Evolutionary conservation across 192 early-diverging fungal species (phyloP).

Genomic region (Lobosporangium transversale): DNA sequence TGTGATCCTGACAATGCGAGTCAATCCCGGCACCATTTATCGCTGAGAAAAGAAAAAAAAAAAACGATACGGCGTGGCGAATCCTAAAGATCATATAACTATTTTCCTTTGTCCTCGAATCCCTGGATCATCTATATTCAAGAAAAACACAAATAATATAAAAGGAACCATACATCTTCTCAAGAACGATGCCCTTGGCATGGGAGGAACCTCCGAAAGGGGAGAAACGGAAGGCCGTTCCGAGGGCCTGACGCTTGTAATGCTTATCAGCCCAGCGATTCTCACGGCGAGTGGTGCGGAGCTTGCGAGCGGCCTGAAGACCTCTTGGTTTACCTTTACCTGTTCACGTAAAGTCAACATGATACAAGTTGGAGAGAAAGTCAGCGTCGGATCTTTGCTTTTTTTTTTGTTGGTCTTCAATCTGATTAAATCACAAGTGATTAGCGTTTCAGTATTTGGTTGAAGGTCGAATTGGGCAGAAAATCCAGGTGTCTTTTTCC

Average conservation of each 20-base stretch:
- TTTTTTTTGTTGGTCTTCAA: background rate
- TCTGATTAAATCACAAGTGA: too few species aligned
- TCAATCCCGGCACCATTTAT: background rate
- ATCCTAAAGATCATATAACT: too few species aligned
- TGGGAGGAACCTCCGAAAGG: conserved; percentile 99
- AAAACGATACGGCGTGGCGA: background rate
- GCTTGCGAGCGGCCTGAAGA: conserved; percentile 98
- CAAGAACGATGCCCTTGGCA: conserved; percentile 99
- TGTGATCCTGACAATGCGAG: too few species aligned
- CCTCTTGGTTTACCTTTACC: conserved; percentile 95
- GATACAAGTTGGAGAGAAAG: background rate
- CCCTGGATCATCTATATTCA: too few species aligned
- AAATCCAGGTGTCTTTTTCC: too few species aligned
- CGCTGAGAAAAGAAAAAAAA: background rate
- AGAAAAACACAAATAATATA: background rate
- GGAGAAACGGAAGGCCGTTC: conserved; percentile 97
- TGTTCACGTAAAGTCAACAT: conserved; percentile 21
- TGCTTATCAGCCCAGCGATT: conserved; percentile 99
- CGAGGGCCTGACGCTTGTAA: conserved; percentile 98
- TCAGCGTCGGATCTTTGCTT: background rate
- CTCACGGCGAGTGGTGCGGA: conserved; percentile 97
- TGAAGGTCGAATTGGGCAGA: too few species aligned
- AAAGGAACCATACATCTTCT: conserved; percentile 89
- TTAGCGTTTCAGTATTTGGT: too few species aligned
- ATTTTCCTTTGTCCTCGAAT: too few species aligned